Evolutionary conservation across 164 flowering plant species (phyloP), one percentile per base, ranked within the genome.

Genomic region (Pachysandra terminalis): DNA sequence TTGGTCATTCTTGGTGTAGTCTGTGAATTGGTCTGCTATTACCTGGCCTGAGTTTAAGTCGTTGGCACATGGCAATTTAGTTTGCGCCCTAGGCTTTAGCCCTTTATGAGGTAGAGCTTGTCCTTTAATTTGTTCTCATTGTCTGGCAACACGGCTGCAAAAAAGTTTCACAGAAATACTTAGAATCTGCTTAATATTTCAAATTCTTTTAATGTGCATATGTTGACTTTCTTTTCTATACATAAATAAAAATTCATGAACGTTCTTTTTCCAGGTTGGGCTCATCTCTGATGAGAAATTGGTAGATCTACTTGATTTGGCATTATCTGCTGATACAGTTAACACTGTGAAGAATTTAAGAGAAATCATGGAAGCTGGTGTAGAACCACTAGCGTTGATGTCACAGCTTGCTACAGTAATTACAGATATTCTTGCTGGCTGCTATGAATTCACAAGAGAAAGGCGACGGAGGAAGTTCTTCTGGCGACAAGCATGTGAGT

Each of bases 401-500:
- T 93, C 99, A 35, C 99, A 96, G 71, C 95, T 96, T 78, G 99
- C 99, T 35, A 90, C 99, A 27, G 84, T 91, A 53, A 87, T 93
- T 74, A 91, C 99, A 35, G 96, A 96, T 79, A 87, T 96, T 68
- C 95, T 96, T 60, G 98, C 97, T 72, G 98, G 99, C 25, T 86
- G 88, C 67, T 93, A 88, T 66, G 85, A 86, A 65, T 85, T 88
- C 71, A 81, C 80, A 26, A 91, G 78, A 76, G 97, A 84, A 74
- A 81, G 84, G 80, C 77, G 71, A 32, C 74, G 85, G 76, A 87
- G 92, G 77, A 96, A 84, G 76, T 93, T 96, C 73, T 96, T 96
- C 64, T 82, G 89, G 41, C 80, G 79, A 19, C 88, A 77, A 70
- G 80, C 85, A 75, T 79, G 99, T 96, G 75, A 89, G 97, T 87